Evolutionary conservation across 2,329 filamentous ascomycete genomes (phyloP).

Genomic region (Beauveria sp.): DNA sequence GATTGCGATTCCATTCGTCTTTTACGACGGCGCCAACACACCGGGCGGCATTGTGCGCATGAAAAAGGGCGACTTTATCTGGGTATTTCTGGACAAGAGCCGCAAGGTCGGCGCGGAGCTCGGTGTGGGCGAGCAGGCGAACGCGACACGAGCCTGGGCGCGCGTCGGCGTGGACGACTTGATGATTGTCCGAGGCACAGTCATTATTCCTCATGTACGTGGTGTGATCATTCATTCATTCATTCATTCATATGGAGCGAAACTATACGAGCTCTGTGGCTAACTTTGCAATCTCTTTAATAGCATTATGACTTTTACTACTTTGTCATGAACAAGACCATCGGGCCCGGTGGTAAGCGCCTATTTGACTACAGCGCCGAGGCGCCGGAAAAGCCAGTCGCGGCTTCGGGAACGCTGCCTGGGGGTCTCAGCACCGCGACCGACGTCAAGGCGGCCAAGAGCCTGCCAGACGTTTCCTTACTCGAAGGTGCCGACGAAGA

Average conservation of each 20-base stretch:
- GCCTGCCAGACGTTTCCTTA: conserved; percentile 40
- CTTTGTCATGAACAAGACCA: conserved; percentile 83
- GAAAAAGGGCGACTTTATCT: conserved; percentile 88
- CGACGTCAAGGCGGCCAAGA: conserved; percentile 28
- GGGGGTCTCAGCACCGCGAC: conserved; percentile 21
- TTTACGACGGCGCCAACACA: conserved; percentile 89
- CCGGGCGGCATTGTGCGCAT: conserved; percentile 77
- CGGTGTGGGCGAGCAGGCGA: conserved; percentile 62
- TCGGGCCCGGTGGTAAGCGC: conserved; percentile 61
- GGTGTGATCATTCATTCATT: neutral
- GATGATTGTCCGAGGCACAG: conserved; percentile 81
- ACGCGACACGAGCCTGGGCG: conserved; percentile 73
- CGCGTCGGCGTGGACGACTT: conserved; percentile 90
- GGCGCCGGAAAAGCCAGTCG: conserved; percentile 24
- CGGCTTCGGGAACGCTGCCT: conserved; percentile 11
- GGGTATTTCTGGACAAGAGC: conserved; percentile 88
- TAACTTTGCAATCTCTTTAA: conserved; percentile 15
- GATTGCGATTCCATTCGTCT: conserved; percentile 88
- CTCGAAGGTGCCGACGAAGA: conserved; percentile 70
- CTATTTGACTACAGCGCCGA: conserved; percentile 69
- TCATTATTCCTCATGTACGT: conserved; percentile 91
- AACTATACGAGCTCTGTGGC: conserved; percentile 5
- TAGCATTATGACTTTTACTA: conserved; percentile 98
- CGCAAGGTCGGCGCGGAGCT: conserved; percentile 82
- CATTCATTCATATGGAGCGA: neutral